Conservation (phyloP, 495 filamentous ascomycete genomes). For the Tuber magnatum region DNA sequence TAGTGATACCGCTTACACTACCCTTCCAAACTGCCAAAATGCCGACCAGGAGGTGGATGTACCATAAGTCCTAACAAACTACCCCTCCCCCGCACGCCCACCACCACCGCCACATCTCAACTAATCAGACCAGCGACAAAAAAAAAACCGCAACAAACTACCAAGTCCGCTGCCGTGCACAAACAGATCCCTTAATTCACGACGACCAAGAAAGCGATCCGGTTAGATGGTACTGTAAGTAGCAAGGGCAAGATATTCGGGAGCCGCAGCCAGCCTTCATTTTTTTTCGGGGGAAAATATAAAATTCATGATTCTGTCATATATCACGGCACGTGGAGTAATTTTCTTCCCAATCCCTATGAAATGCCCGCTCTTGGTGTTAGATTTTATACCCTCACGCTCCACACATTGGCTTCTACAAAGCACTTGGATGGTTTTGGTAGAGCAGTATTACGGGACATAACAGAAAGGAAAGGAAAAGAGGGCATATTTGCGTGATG, state of each 20-base stretch:
- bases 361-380: not conserved
- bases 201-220: slow-evolving; percentile 71
- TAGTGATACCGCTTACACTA: not conserved
- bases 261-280: not conserved
- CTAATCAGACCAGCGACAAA: slow-evolving; percentile 63
- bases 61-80: slow-evolving; percentile 48
- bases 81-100: slow-evolving; percentile 3
- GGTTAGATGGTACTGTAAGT: too few species aligned
- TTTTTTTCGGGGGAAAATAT: not conserved
- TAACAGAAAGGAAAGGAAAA: not conserved
- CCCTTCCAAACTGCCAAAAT: slow-evolving; percentile 35
- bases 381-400: not conserved
- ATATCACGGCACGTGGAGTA: too few species aligned
- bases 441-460: not conserved
- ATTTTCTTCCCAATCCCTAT: not conserved
- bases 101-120: slow-evolving; percentile 12
- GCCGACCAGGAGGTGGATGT: slow-evolving; percentile 70
- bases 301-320: too few species aligned
- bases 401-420: too few species aligned
- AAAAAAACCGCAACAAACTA: slow-evolving; percentile 85
- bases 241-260: not conserved
- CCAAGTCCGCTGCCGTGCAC: slow-evolving; percentile 86
- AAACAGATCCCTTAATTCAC: slow-evolving; percentile 95
- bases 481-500: not conserved
- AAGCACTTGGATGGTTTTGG: not conserved